Evolutionary conservation across 164 flowering plant genomes (phyloP).

Genomic region (Berberis thunbergii): DNA sequence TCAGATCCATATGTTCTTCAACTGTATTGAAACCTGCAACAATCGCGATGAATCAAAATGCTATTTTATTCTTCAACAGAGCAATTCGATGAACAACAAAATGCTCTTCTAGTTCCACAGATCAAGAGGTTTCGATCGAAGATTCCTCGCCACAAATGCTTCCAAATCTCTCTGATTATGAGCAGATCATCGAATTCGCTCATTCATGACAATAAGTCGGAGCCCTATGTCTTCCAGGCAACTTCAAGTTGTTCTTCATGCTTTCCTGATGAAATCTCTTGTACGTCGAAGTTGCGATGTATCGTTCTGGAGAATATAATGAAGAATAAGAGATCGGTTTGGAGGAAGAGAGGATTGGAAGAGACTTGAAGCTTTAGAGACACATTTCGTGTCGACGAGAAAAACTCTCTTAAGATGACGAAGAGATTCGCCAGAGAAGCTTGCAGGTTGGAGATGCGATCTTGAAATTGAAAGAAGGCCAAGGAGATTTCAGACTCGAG

Average conservation of each 20-base stretch:
- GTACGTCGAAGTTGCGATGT: slow-evolving; percentile 29
- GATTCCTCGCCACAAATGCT: slow-evolving; percentile 41
- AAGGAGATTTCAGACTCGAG: slow-evolving; percentile 13
- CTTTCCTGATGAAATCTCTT: slow-evolving; percentile 27
- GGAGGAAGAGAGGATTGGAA: slow-evolving; percentile 15
- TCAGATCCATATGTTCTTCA: too few relatives aligned
- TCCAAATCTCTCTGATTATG: slow-evolving; percentile 30
- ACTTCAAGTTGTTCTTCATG: slow-evolving; percentile 25
- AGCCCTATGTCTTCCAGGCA: slow-evolving; percentile 12
- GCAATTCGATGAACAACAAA: slow-evolving; percentile 7
- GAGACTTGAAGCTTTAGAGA: slow-evolving; percentile 8
- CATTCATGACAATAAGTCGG: not conserved
- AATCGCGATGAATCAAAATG: not conserved
- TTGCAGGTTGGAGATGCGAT: slow-evolving; percentile 31
- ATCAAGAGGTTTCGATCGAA: slow-evolving; percentile 55
- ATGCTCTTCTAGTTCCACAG: slow-evolving; percentile 1
- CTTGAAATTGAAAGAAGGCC: slow-evolving; percentile 10
- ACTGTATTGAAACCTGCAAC: too few relatives aligned
- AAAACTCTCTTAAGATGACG: slow-evolving; percentile 6
- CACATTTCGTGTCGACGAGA: not conserved
- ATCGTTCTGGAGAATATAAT: slow-evolving; percentile 5
- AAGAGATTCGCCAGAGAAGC: too few relatives aligned
- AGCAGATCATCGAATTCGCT: slow-evolving; percentile 6
- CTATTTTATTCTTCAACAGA: slow-evolving; percentile 1
- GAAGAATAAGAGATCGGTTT: slow-evolving; percentile 7